phyloP scores from a whole-genome alignment of 805 yeast species.

The Myxozyma lipomycoides region DNA sequence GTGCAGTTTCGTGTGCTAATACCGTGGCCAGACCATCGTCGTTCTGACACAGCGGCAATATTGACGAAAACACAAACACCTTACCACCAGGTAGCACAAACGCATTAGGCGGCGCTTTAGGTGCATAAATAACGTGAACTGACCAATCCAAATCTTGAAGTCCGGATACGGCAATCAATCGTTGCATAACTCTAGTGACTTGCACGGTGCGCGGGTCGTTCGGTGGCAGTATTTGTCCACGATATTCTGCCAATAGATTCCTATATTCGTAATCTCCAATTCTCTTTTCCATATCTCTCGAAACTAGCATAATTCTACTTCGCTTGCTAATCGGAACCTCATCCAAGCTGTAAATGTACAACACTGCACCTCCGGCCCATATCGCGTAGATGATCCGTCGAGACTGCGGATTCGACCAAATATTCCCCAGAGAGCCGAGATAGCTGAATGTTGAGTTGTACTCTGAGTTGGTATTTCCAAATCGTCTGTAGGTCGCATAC shows the following conservation, averaged over 20 bases:
- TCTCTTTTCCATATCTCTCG: constrained; percentile 14
- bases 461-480: not conserved
- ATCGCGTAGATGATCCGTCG: not conserved
- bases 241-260: constrained; percentile 55
- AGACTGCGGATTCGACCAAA: not conserved
- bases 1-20: constrained; percentile 87
- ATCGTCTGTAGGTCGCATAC: not conserved
- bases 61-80: constrained; percentile 80
- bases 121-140: constrained; percentile 71
- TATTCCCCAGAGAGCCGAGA: not conserved
- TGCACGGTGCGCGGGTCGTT: constrained; percentile 55
- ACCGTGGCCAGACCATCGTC: constrained; percentile 97
- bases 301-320: constrained; percentile 19
- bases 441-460: not conserved
- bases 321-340: constrained; percentile 27
- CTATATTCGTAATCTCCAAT: constrained; percentile 42
- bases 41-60: constrained; percentile 69
- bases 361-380: constrained; percentile 3
- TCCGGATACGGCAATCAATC: constrained; percentile 48
- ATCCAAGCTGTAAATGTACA: not conserved
- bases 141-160: constrained; percentile 54
- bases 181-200: constrained; percentile 60
- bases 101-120: constrained; percentile 84
- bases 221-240: constrained; percentile 53
- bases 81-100: constrained; percentile 95